A percentile compares a stretch with the other conserved stretches of the same genome.
These are phyloP conservation scores for Gonapodya prolifera DNA, from an alignment of 192 early-diverging fungal species.

Conservation along the genomic window DNA sequence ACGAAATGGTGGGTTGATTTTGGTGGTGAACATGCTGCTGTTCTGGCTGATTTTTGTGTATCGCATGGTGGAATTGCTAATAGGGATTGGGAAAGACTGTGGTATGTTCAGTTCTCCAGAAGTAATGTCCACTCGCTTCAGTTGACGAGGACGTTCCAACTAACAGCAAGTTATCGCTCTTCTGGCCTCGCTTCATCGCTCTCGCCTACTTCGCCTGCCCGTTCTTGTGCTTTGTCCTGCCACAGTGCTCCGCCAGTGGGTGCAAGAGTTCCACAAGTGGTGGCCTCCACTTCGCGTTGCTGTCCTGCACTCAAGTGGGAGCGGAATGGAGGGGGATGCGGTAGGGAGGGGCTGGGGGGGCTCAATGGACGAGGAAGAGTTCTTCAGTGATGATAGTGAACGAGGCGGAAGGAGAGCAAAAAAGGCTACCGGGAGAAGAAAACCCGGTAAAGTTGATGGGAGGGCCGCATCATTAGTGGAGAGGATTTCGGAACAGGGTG, in stretches of 20 bases:
- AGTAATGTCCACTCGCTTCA: neutral
- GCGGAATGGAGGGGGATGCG: constrained; percentile 34
- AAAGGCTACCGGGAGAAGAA: neutral
- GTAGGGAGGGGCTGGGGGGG: constrained; percentile 4
- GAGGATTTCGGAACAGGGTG: constrained; percentile 21
- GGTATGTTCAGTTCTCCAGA: neutral
- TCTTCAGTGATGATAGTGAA: constrained; percentile 12
- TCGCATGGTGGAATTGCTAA: constrained; percentile 1
- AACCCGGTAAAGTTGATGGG: constrained; percentile 16
- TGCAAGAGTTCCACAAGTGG: constrained; percentile 67
- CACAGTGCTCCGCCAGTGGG: constrained; percentile 70
- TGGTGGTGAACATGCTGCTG: neutral
- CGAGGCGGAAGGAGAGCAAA: constrained; percentile 15
- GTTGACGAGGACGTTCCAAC: neutral
- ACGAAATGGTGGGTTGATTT: constrained; percentile 82
- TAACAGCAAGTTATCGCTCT: constrained; percentile 64
- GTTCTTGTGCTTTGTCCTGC: constrained; percentile 60
- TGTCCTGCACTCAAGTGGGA: constrained; percentile 78
- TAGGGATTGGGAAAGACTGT: constrained; percentile 88
- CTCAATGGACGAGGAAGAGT: constrained; percentile 14
- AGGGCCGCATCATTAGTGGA: constrained; percentile 29
- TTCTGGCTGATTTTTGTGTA: neutral
- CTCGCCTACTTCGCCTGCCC: constrained; percentile 42
- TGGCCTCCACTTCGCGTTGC: constrained; percentile 79
- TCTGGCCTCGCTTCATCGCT: constrained; percentile 64